Conservation (phyloP, 495 filamentous ascomycete species). For the Neurospora cerealis region DNA sequence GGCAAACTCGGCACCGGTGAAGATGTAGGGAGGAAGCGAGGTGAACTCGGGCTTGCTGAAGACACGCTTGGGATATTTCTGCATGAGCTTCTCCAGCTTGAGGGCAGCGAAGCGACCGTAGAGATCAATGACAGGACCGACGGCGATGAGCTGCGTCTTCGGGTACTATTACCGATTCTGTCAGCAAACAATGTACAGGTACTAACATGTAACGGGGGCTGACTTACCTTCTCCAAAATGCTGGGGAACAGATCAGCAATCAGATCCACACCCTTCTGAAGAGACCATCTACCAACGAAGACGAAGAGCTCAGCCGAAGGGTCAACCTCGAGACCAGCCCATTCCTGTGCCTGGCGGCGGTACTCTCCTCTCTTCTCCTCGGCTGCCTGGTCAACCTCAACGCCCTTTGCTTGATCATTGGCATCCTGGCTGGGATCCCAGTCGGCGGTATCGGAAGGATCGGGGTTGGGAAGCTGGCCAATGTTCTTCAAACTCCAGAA, state of each 20-base stretch:
- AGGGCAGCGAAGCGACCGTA: constrained; percentile 70
- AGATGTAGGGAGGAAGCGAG: constrained; percentile 61
- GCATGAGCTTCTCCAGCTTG: constrained; percentile 63
- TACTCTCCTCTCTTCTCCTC: constrained; percentile 49
- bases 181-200: not conserved
- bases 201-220: not conserved
- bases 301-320: constrained; percentile 64
- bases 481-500: constrained; percentile 68
- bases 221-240: constrained; percentile 46
- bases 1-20: constrained; percentile 70
- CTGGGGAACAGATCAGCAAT: constrained; percentile 69
- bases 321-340: constrained; percentile 59
- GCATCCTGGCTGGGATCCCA: constrained; percentile 44
- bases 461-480: constrained; percentile 63
- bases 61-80: constrained; percentile 64
- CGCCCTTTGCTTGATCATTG: constrained; percentile 37
- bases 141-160: constrained; percentile 58
- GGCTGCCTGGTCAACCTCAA: constrained; percentile 46
- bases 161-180: constrained; percentile 24
- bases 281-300: constrained; percentile 71
- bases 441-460: constrained; percentile 62
- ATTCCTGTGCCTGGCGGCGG: constrained; percentile 63
- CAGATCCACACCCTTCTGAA: constrained; percentile 70
- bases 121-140: constrained; percentile 68
- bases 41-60: constrained; percentile 73